Base-by-base conservation (phyloP, 139 green algal species). In the Coccomyxa sp. region DNA sequence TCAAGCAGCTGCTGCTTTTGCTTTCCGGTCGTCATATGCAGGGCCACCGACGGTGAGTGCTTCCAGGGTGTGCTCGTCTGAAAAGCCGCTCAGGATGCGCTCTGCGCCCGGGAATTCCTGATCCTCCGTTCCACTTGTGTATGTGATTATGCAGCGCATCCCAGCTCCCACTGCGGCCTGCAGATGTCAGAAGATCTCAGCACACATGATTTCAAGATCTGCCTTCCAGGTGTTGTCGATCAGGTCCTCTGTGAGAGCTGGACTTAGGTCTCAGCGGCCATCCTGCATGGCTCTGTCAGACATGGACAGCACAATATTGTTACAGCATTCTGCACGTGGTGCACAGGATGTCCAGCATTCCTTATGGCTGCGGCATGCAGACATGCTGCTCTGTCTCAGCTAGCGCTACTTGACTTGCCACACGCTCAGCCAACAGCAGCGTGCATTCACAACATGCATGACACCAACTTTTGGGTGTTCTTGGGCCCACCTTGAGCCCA, bases 131-230 rank as follows among this genome's bases (percentile, higher is more conserved):
- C 90, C 92, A 78, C 79, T 86, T 38, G 82, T 91, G 83, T 93
- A 95, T 27, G 93, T 97, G 69, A 97, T 85, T 0, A 97, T 54
- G 75, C 92, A 97, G 35, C 86, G 89, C 96, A 99, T 99, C 75
- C 95, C 96, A 0, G 96, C 97, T 10, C 90, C 91, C 80, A 95
- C 92, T 36, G 94, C 97, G 8, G 97, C 95, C 64, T 79, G 75
- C 40, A 55, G 6, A 74, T 74, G 33, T 27, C 33, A 74, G n/a
- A 34, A 31, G 44, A 54, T 33, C 4, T 39, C 69, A 54, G 33
- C 8, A 39, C 2, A 74, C 18, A 31, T n/a, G n/a, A n/a, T n/a
- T n/a, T n/a, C n/a, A n/a, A n/a, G n/a, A n/a, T n/a, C n/a, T n/a
- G n/a, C n/a, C n/a, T n/a, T n/a, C n/a, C n/a, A n/a, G n/a, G n/a